A percentile compares a stretch with the other conserved stretches of the same genome.
These are phyloP conservation scores for Ceratocystis cubensis DNA, from an alignment of 2,329 filamentous ascomycete species.

Conservation along the genomic window DNA sequence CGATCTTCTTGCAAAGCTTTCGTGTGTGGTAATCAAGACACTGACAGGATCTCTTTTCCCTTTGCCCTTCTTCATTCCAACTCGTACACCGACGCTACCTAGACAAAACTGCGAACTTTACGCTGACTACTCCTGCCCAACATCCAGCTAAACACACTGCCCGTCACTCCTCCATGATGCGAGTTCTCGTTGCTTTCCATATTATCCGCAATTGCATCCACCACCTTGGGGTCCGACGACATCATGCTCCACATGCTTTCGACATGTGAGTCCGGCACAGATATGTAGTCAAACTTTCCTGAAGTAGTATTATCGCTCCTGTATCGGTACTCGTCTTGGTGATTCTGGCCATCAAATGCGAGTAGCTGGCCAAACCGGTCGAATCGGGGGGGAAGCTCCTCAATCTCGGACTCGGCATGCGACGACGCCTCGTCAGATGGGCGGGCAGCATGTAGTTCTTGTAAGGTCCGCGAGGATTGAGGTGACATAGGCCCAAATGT, in stretches of 20 bases:
- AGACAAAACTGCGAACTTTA: background rate
- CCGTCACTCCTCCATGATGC: background rate
- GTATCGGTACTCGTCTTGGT: background rate
- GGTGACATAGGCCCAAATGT: conserved; percentile 39
- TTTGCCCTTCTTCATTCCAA: background rate
- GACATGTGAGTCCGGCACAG: background rate
- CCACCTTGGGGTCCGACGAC: background rate
- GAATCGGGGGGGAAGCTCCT: conserved; percentile 37
- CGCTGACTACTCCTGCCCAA: background rate
- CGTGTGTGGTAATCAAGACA: background rate
- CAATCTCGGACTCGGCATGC: conserved; percentile 31
- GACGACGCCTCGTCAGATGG: conserved; percentile 10
- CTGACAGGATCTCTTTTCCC: background rate
- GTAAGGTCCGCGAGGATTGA: conserved; percentile 24
- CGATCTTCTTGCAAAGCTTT: background rate
- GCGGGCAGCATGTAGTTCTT: conserved; percentile 18
- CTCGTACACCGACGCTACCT: background rate
- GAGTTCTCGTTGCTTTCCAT: background rate
- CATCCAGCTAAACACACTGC: background rate
- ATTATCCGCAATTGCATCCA: background rate
- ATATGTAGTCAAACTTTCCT: background rate
- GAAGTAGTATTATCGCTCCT: background rate
- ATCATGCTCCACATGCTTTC: background rate
- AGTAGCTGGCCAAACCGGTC: conserved; percentile 34
- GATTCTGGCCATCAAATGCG: conserved; percentile 10